Conservation (phyloP, 352 stramenopile genomes). For the Pythium aquatile region DNA sequence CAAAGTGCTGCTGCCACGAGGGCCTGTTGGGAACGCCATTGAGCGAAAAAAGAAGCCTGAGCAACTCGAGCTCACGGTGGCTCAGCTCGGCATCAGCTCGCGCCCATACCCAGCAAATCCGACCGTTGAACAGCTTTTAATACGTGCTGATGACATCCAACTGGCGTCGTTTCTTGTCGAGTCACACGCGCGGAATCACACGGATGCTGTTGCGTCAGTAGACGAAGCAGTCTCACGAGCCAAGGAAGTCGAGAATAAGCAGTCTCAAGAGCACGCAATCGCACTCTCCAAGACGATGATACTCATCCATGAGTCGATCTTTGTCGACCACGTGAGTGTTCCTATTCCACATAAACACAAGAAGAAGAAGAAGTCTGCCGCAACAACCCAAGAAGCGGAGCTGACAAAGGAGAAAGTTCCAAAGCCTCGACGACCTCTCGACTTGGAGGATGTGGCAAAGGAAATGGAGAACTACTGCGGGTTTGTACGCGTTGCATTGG, state of each 20-base stretch:
- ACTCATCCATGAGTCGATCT: slow-evolving; percentile 35
- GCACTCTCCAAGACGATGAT: slow-evolving; percentile 35
- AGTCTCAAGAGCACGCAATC: slow-evolving; percentile 20
- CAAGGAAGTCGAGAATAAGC: slow-evolving; percentile 7
- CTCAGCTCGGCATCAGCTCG: slow-evolving; percentile 42
- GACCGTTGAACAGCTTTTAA: slow-evolving; percentile 48
- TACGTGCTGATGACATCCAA: slow-evolving; percentile 38
- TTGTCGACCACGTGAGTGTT: slow-evolving; percentile 48
- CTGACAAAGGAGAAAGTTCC: slow-evolving; percentile 2
- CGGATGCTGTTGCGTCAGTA: slow-evolving; percentile 35
- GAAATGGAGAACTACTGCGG: slow-evolving; percentile 58
- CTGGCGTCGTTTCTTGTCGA: slow-evolving; percentile 44
- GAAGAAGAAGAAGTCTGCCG: slow-evolving; percentile 22
- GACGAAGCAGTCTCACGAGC: slow-evolving; percentile 33
- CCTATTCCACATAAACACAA: slow-evolving; percentile 31
- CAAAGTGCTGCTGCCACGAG: slow-evolving; percentile 45
- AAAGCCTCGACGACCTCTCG: slow-evolving; percentile 25
- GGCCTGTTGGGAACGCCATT: slow-evolving; percentile 40
- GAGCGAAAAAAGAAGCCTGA: slow-evolving; percentile 44
- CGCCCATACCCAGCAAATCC: slow-evolving; percentile 38
- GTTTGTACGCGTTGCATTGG: slow-evolving; percentile 36
- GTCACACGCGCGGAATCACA: slow-evolving; percentile 24
- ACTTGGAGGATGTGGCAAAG: slow-evolving; percentile 49
- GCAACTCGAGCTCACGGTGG: slow-evolving; percentile 50
- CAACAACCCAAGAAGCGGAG: background rate